These are phyloP conservation scores for Endocladia muricata DNA, from an alignment of 31 red algal genomes.

Conservation along the genomic window DNA sequence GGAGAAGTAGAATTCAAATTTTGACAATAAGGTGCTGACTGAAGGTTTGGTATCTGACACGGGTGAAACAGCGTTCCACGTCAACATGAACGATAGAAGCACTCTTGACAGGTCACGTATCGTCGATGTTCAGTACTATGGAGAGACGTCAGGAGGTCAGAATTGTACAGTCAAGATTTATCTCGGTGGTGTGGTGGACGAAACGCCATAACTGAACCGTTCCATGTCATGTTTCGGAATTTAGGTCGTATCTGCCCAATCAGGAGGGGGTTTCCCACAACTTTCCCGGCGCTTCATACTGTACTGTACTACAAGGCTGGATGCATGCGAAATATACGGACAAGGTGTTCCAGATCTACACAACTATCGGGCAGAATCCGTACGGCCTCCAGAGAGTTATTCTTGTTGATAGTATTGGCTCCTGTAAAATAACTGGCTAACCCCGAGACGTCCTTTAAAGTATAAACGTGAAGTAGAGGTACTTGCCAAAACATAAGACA, in stretches of 20 bases:
- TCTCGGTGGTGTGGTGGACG: conserved; percentile 19
- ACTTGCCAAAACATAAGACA: conserved; percentile 35
- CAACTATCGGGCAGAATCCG: neutral
- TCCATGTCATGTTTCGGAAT: conserved; percentile 24
- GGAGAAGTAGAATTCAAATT: neutral
- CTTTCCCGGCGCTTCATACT: conserved; percentile 2
- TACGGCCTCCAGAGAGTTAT: conserved; percentile 1
- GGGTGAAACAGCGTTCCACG: neutral
- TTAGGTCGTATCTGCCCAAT: conserved; percentile 21
- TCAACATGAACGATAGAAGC: neutral
- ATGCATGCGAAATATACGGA: conserved; percentile 25
- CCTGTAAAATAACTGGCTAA: neutral
- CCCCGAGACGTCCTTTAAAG: neutral
- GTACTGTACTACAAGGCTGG: conserved; percentile 39
- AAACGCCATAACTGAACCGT: conserved; percentile 12
- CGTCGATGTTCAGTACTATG: conserved; percentile 22
- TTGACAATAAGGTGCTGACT: neutral
- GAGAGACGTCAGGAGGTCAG: conserved; percentile 16
- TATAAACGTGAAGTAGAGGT: neutral
- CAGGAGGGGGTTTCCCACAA: conserved; percentile 19
- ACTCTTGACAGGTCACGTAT: neutral
- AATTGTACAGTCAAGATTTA: conserved; percentile 26
- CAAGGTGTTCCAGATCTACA: neutral
- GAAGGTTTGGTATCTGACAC: neutral
- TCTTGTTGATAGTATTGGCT: conserved; percentile 17